Evolutionary conservation across 495 filamentous ascomycete genomes (phyloP), one percentile per base, ranked within the genome.

Genomic region (Lasiosphaeria ovina): DNA sequence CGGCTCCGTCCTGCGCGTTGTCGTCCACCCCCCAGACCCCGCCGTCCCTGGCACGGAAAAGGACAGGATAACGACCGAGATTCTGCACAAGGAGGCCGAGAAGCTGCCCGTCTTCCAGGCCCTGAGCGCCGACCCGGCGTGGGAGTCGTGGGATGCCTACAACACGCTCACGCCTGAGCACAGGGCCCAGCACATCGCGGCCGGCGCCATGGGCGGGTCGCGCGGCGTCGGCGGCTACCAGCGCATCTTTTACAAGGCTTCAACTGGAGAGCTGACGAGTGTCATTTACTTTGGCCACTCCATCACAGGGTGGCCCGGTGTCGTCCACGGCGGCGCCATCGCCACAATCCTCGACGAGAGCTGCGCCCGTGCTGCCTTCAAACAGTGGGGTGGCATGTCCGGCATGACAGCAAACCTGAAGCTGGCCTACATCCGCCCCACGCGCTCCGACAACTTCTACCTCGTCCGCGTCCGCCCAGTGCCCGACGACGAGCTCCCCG

Each of bases 291-390:
- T 93, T 45, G 90, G 90, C 35, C 50, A 69, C 1, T 83, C 77
- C 12, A 66, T 86, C 24, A 76, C 84, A 36, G 89, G 91, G 3
- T 93, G 88, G 88, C 89, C 89, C n/a, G 82, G 81, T 3, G 76
- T 91, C 24, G 84, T 88, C 54, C 91, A 95, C 73, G 91, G 91
- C 16, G 91, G 91, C 16, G 78, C 80, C 3, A 77, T 91, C 42
- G 89, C 85, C 4, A 92, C 88, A 0, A 67, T 92, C 7, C 70
- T 93, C 36, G 88, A 91, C 69, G 90, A 95, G 73, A 76, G 73
- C 14, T 73, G 85, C 55, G 84, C 80, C 6, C 68, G 83, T 31
- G 79, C 78, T 45, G 83, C 83, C 12, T 74, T 84, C 44, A 61
- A 76, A 55, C 58, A 65, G 49, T 76, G 77, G 69, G 72, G 72